Evolutionary conservation across 106 monocot genomes (phyloP), one percentile per base, ranked within the genome.

Genomic region (Allium cepa): DNA sequence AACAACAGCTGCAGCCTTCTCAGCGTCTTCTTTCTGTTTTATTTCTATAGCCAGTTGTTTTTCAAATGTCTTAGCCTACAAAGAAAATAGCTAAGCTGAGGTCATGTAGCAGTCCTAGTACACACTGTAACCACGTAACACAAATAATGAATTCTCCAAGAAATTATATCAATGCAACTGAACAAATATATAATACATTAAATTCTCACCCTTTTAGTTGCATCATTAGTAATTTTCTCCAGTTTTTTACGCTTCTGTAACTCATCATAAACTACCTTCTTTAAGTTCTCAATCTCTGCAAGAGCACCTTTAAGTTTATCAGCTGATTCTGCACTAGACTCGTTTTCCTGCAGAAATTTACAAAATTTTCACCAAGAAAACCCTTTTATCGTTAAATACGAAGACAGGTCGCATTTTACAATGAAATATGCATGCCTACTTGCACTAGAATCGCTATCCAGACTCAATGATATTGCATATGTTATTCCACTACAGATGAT

Each of bases 1-100:
- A 36, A 36, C 36, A 36, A 80, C 63, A 53, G 28, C 59, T 36
- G 82, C 75, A 13, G 26, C 57, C 60, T 76, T 82, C 72, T 83
- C 79, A 15, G 73, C 47, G 57, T 80, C 72, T 71, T 78, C 78
- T 28, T 82, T 72, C 56, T 65, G 61, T 65, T 76, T 78, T 49
- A 74, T 50, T 74, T 88, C 92, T 52, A 85, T 83, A 2, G 11
- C 47, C 49, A 68, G 71, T n/a, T 72, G 74, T 46, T 55, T 62
- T 56, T 88, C 82, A 26, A 69, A 76, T 76, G 47, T 57, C 64
- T 78, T 83, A 2, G 60, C 82, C 88, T 92, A 68, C 9, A 67
- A 58, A 15, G 26, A 17, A 27, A 63, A n/a, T 8, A 49, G 18
- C 49, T 17, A 14, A 64, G 64, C 36, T 36, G 36, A 36, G 36